Conservation (phyloP, 306 rosid genomes). For the Gillenia trifoliata region DNA sequence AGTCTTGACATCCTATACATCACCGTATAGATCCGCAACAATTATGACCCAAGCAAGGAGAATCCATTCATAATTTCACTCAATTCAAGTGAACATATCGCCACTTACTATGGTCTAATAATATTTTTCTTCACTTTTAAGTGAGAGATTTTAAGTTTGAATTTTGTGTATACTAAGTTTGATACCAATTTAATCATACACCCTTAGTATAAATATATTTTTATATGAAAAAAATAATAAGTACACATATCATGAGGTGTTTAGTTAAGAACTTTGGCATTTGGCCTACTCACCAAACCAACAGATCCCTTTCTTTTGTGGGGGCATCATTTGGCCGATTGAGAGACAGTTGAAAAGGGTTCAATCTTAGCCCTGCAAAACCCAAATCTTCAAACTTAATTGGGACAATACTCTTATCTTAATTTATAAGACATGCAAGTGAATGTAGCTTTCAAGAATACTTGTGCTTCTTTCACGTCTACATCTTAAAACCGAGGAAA, state of each 20-base stretch:
- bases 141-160: too few species aligned
- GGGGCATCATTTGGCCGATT: not conserved
- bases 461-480: slow-evolving; percentile 9
- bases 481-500: not conserved
- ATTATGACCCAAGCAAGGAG: too few species aligned
- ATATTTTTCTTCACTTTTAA: too few species aligned
- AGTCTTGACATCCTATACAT: too few species aligned
- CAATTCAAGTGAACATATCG: too few species aligned
- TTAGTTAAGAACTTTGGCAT: slow-evolving; percentile 12
- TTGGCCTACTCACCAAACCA: slow-evolving; percentile 22
- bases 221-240: too few species aligned
- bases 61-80: too few species aligned
- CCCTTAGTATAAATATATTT: too few species aligned
- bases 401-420: slow-evolving; percentile 13
- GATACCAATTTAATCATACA: too few species aligned
- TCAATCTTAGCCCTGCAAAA: slow-evolving; percentile 13
- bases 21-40: too few species aligned
- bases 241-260: not conserved
- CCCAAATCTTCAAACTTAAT: not conserved
- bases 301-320: slow-evolving; percentile 23
- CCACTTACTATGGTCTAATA: too few species aligned
- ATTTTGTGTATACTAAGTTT: too few species aligned
- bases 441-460: slow-evolving; percentile 7
- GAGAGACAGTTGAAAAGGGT: not conserved
- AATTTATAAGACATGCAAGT: slow-evolving; percentile 14